Base-by-base conservation (phyloP, 1,139 yeast genomes). In the Trichomonascaceae sp. region DNA sequence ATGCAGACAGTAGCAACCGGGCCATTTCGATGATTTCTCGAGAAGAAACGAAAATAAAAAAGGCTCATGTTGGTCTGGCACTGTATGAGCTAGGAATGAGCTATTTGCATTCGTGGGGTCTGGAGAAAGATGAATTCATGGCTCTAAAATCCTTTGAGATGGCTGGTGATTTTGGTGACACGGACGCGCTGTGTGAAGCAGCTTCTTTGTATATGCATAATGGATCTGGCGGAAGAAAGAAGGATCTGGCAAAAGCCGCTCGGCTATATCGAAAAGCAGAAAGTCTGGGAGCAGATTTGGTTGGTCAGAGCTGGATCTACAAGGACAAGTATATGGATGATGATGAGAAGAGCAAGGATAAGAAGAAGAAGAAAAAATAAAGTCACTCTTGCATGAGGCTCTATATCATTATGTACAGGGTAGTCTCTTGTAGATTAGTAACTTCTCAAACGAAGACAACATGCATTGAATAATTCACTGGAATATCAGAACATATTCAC, bases 221-320 rank as follows among this genome's bases (percentile, higher is more conserved):
- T 61, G 78, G 87, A 1, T 76, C 77, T 53, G 63, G 66, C 50
- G 78, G 75, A 50, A 66, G 81, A 30, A 83, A 82, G 68, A 84
- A 82, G 63, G 88, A 87, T 65, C 69, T 77, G 51, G 69, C 71
- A 51, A 73, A 79, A 61, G 90, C 95, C 1, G 88, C 95, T 1
- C 81, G 83, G 12, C 83, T 91, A 82, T 79, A 83, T 58, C 73
- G 95, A 51, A 70, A 82, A 45, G 85, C 89, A 22, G 91, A 83
- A 53, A 72, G 77, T 15, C 77, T 79, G 60, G 95, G 93, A 1
- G 80, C 80, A 20, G 80, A 77, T 60, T 72, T 84, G 57, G 80
- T 84, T 41, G 91, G 91, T 1, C 84, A 85, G 58, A 81, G 84
- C 56, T 87, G 95, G 95, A 85, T 86, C 46, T 83, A 85, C 72